Conservation (phyloP, 208 protist species). For the Lotmaria passim region DNA sequence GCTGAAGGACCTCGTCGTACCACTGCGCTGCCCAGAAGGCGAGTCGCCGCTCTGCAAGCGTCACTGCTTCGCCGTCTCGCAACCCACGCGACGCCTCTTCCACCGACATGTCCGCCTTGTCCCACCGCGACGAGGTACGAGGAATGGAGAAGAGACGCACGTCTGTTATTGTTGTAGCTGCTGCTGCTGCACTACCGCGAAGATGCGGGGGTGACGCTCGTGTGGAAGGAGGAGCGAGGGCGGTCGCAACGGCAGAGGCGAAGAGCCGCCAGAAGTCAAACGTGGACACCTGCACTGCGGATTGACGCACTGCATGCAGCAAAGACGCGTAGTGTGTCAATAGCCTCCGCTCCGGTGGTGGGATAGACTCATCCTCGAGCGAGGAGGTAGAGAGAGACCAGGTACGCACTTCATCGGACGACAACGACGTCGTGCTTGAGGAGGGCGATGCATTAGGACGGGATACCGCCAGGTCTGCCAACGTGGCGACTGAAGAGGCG, state of each 20-base stretch:
- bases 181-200: too few relatives aligned
- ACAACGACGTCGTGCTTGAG: too few relatives aligned
- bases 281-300: conserved; percentile 18
- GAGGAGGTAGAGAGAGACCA: not conserved
- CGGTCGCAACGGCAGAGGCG: not conserved
- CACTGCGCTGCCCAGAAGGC: conserved; percentile 10
- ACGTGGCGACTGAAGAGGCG: not conserved
- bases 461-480: not conserved
- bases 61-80: conserved; percentile 1
- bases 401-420: not conserved
- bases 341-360: conserved; percentile 19
- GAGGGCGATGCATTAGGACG: too few relatives aligned
- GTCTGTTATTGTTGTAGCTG: too few relatives aligned
- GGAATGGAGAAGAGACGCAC: too few relatives aligned
- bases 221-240: not conserved
- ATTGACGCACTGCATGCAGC: conserved; percentile 12
- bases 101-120: not conserved
- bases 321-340: conserved; percentile 25
- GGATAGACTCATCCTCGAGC: not conserved
- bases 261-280: conserved; percentile 9
- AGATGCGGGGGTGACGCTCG: too few relatives aligned
- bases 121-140: too few relatives aligned
- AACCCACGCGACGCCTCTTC: not conserved
- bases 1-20: conserved; percentile 9
- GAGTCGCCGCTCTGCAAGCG: conserved; percentile 19